phyloP scores from a whole-genome alignment of 176 grass and related monocot species.

The Oryza nivara region DNA sequence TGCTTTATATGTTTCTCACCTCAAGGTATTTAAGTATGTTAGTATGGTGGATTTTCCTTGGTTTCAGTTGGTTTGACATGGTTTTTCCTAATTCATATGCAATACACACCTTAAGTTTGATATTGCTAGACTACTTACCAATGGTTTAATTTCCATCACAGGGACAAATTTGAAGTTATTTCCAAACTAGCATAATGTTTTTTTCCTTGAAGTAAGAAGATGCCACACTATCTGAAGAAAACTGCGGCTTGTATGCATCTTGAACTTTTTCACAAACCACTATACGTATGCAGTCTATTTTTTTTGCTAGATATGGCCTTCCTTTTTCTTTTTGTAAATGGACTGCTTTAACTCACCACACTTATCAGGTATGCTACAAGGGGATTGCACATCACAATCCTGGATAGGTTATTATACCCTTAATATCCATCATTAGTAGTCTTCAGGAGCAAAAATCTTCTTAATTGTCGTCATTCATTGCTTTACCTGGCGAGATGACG shows the following conservation, averaged over 20 bases:
- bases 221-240: neutral
- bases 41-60: neutral
- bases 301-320: conserved; percentile 22
- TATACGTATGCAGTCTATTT: neutral
- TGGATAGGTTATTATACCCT: conserved; percentile 24
- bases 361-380: conserved; percentile 42
- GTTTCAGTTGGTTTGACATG: neutral
- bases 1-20: neutral
- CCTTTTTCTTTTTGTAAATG: conserved; percentile 23
- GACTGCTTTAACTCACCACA: conserved; percentile 17
- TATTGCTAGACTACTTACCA: neutral
- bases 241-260: neutral
- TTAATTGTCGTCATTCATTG: conserved; percentile 19
- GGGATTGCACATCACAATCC: conserved; percentile 29
- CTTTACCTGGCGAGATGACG: conserved; percentile 45
- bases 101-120: neutral
- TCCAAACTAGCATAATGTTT: neutral
- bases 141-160: neutral
- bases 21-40: neutral
- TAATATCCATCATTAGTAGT: conserved; percentile 40
- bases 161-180: neutral
- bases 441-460: neutral
- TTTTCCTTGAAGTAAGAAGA: neutral
- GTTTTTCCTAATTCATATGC: neutral
- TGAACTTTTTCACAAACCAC: conserved; percentile 6